phyloP scores from a whole-genome alignment of 1,284 basidiomycete species.

The Cyathus olla region DNA sequence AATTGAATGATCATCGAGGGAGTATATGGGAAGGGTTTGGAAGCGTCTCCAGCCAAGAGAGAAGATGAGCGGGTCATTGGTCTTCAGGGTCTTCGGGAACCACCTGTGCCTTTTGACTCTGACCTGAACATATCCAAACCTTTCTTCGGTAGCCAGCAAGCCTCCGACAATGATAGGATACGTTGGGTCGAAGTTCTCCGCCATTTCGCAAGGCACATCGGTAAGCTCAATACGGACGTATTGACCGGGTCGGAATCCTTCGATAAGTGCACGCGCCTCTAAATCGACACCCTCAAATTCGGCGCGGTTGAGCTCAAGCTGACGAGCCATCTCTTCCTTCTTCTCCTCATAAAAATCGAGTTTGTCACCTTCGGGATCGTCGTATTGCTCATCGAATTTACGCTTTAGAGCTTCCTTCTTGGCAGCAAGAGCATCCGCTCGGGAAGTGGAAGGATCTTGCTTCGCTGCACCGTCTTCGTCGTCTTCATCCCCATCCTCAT shows the following conservation, averaged over 20 bases:
- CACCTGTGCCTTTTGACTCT: constrained; percentile 97
- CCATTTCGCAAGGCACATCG: constrained; percentile 90
- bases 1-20: constrained; percentile 96
- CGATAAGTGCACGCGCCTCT: constrained; percentile 85
- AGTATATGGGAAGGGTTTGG: constrained; percentile 95
- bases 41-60: constrained; percentile 97
- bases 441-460: constrained; percentile 48
- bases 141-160: constrained; percentile 91
- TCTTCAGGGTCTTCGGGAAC: constrained; percentile 95
- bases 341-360: constrained; percentile 92
- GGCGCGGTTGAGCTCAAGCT: constrained; percentile 86
- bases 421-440: constrained; percentile 73
- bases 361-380: constrained; percentile 85
- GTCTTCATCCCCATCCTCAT: constrained; percentile 56
- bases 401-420: constrained; percentile 95
- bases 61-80: constrained; percentile 96
- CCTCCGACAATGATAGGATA: constrained; percentile 96
- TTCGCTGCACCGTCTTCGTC: constrained; percentile 49
- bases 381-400: constrained; percentile 98
- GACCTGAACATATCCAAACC: constrained; percentile 94
- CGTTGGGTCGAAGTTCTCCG: constrained; percentile 92
- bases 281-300: constrained; percentile 90
- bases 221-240: constrained; percentile 94
- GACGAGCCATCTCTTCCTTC: constrained; percentile 92
- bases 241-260: constrained; percentile 92